A percentile compares a stretch with the other conserved stretches of the same genome.
These are phyloP conservation scores for Clonostachys solani DNA, from an alignment of 2,329 filamentous ascomycete species.

Conservation along the genomic window DNA sequence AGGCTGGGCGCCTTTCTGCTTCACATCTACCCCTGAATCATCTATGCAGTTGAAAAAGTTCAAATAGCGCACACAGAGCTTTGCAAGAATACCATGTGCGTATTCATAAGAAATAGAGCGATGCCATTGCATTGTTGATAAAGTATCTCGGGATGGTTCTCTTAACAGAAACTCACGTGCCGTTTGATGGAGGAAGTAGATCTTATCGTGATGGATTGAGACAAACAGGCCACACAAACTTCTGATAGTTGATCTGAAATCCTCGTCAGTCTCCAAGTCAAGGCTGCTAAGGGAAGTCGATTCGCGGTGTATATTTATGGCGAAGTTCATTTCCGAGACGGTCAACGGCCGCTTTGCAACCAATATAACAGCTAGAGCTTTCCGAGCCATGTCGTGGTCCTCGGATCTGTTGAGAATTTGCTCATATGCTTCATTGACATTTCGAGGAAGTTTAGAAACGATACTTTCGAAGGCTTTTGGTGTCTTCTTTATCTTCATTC, in stretches of 20 bases:
- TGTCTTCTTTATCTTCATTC: constrained; percentile 11
- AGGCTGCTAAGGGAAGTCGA: constrained; percentile 7
- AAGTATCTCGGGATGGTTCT: constrained; percentile 1
- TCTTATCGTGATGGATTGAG: constrained; percentile 13
- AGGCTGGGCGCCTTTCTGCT: not conserved
- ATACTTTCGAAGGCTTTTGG: constrained; percentile 7
- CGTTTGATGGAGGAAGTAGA: constrained; percentile 24
- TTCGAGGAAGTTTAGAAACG: constrained; percentile 15
- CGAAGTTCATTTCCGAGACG: constrained; percentile 18
- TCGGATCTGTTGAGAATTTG: constrained; percentile 16
- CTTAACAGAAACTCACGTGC: constrained; percentile 21
- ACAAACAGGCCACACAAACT: constrained; percentile 19
- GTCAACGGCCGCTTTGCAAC: constrained; percentile 16
- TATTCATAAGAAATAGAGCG: constrained; percentile 9
- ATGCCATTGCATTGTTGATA: constrained; percentile 8
- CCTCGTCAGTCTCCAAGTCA: constrained; percentile 9
- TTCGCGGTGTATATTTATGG: constrained; percentile 10
- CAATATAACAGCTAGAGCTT: constrained; percentile 15
- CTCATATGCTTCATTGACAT: constrained; percentile 20
- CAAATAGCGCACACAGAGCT: constrained; percentile 13
- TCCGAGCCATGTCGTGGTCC: constrained; percentile 4
- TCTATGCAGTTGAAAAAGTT: constrained; percentile 5
- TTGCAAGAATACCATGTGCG: constrained; percentile 13
- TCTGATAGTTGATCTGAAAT: constrained; percentile 7
- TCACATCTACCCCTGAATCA: not conserved